Base-by-base conservation (phyloP, 2,329 filamentous ascomycete species). In the Rutstroemia sydowiana region DNA sequence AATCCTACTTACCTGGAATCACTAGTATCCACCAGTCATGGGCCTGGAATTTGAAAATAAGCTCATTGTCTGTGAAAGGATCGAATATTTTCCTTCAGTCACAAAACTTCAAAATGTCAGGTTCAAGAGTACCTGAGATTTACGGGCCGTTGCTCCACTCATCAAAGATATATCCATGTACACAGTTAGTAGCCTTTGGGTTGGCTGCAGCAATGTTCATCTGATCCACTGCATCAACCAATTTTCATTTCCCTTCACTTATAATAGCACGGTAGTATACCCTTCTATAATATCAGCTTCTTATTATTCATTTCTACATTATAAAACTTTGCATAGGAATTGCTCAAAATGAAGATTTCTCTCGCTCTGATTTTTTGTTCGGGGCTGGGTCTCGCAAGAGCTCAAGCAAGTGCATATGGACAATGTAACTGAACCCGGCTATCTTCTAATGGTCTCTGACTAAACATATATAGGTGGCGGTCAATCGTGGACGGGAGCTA, bases 401-500 rank as follows among this genome's bases (percentile, higher is more conserved):
- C 41, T 7, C 48, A 51, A 31, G 31, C n/a, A 16, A 18, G 31
- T n/a, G 48, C 14, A 9, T 51, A 39, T 3, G 6, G 14, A 45
- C 42, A 51, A 13, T 51, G 48, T 51, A 46, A 39, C 31, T n/a
- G 23, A n/a, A n/a, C n/a, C n/a, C n/a, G n/a, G n/a, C n/a, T n/a
- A n/a, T n/a, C n/a, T n/a, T n/a, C n/a, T n/a, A n/a, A n/a, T n/a
- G n/a, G n/a, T n/a, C n/a, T n/a, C n/a, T n/a, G n/a, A n/a, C 30
- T 48, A 20, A 52, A 14, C 2, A 11, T 34, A 11, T 11, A 36
- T 32, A 52, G 50, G 50, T 20, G 50, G 45, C 11, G 50, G 50
- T 9, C 30, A 48, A 3, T 5, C 4, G 8, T 52, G 39, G 36
- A 37, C 45, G 3, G 50, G 45, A 10, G 20, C 36, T 10, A 52